phyloP scores from a whole-genome alignment of 352 stramenopile genomes.

The Phytophthora fragariae region DNA sequence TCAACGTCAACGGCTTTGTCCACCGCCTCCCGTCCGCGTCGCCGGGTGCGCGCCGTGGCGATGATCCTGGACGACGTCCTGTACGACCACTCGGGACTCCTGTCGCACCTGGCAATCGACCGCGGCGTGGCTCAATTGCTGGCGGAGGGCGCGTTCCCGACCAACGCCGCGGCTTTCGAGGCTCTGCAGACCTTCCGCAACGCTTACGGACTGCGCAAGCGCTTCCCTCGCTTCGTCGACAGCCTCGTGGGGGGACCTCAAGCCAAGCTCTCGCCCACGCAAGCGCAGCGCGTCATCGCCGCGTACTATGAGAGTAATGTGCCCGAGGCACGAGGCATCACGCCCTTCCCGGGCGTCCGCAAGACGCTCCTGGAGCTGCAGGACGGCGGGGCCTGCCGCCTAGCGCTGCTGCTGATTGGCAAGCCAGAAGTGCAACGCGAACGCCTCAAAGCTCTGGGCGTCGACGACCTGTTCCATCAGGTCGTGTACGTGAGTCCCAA shows the following conservation, averaged over 20 bases:
- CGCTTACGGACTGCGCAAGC: slow-evolving; percentile 84
- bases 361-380: slow-evolving; percentile 66
- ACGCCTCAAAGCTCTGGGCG: slow-evolving; percentile 68
- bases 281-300: slow-evolving; percentile 66
- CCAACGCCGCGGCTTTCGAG: slow-evolving; percentile 68
- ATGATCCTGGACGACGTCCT: slow-evolving; percentile 91
- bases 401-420: slow-evolving; percentile 80
- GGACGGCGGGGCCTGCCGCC: slow-evolving; percentile 54
- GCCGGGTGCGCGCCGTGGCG: slow-evolving; percentile 79
- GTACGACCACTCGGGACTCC: slow-evolving; percentile 84
- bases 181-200: slow-evolving; percentile 84
- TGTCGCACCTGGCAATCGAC: slow-evolving; percentile 83
- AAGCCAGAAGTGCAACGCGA: slow-evolving; percentile 80
- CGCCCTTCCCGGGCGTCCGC: slow-evolving; percentile 60
- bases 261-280: slow-evolving; percentile 47
- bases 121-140: slow-evolving; percentile 80
- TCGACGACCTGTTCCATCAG: slow-evolving; percentile 72
- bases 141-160: slow-evolving; percentile 72
- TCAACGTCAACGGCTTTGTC: background rate
- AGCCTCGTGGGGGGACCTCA: slow-evolving; percentile 58
- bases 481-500: slow-evolving; percentile 77
- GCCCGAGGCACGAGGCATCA: slow-evolving; percentile 69
- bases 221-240: slow-evolving; percentile 86
- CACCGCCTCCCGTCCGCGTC: slow-evolving; percentile 13
- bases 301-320: slow-evolving; percentile 88